Evolutionary conservation across 768 basidiomycete genomes (phyloP).

Genomic region (Tricholomella constricta): DNA sequence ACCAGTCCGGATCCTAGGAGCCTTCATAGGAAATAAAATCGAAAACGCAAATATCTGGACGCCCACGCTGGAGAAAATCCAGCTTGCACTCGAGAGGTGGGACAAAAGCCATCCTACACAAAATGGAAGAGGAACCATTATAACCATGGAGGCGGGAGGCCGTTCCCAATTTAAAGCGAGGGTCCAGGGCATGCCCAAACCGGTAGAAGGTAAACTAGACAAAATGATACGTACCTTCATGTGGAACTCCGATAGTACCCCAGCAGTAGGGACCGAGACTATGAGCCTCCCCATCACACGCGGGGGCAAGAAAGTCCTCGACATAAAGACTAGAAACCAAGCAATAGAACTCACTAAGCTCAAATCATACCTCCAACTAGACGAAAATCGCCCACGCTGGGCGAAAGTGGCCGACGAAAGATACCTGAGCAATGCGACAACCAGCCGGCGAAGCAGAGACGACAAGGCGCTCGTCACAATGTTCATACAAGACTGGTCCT

Average conservation of each 20-base stretch:
- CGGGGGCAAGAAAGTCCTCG: neutral
- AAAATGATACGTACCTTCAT: neutral
- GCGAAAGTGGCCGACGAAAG: neutral
- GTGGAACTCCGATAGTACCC: neutral
- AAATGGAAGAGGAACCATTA: neutral
- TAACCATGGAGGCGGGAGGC: neutral
- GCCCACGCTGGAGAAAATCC: neutral
- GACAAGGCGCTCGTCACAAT: neutral
- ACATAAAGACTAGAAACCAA: neutral
- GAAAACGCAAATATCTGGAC: neutral
- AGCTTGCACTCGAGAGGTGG: no score
- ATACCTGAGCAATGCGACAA: neutral
- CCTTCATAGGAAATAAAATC: constrained; percentile 1
- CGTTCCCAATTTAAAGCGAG: no score
- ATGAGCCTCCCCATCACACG: neutral
- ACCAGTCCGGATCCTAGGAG: neutral
- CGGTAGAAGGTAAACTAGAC: neutral
- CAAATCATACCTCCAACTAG: neutral
- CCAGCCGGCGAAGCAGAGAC: neutral
- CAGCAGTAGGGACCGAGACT: neutral
- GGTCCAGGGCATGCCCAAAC: constrained; percentile 3
- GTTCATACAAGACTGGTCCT: neutral
- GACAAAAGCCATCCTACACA: no score
- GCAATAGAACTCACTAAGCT: neutral
- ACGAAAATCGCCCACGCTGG: no score